Conservation (phyloP, 2,329 filamentous ascomycete species). For the Fusarium vanettenii region DNA sequence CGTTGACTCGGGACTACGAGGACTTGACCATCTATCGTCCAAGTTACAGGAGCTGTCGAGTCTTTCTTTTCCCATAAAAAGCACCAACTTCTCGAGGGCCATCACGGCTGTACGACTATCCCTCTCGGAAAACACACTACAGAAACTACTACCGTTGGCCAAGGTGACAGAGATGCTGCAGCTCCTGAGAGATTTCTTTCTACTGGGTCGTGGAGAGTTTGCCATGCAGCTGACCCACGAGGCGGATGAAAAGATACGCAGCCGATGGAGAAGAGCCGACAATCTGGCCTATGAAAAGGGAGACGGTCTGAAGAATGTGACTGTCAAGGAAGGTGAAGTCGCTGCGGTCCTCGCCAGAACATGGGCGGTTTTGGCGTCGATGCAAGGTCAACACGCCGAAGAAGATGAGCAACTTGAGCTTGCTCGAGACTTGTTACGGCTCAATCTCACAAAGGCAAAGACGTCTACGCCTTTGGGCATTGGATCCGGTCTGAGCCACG, state of each 20-base stretch:
- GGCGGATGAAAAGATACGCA: conserved; percentile 82
- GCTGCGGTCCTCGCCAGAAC: conserved; percentile 79
- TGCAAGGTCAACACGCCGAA: conserved; percentile 76
- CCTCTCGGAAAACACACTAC: conserved; percentile 84
- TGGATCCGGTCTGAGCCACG: conserved; percentile 49
- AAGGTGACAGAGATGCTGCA: conserved; percentile 82
- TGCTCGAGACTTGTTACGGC: conserved; percentile 79
- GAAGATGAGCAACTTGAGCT: conserved; percentile 88
- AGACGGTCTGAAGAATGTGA: conserved; percentile 58
- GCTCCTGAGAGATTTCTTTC: conserved; percentile 85
- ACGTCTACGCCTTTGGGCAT: conserved; percentile 52
- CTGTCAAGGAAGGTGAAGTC: conserved; percentile 89
- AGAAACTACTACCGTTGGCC: conserved; percentile 81
- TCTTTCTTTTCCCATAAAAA: conserved; percentile 79
- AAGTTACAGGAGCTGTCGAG: conserved; percentile 77
- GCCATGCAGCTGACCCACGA: conserved; percentile 87
- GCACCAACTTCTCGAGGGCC: conserved; percentile 75
- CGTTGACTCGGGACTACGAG: conserved; percentile 57
- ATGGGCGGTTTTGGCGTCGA: conserved; percentile 82
- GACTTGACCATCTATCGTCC: conserved; percentile 71
- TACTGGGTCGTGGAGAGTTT: conserved; percentile 91
- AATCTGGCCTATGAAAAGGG: conserved; percentile 68
- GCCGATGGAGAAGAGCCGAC: conserved; percentile 74
- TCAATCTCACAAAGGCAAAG: conserved; percentile 69
- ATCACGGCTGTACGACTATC: conserved; percentile 83